Conservation (phyloP, 202 grass and related monocot species). For the Hordeum pubiflorum region DNA sequence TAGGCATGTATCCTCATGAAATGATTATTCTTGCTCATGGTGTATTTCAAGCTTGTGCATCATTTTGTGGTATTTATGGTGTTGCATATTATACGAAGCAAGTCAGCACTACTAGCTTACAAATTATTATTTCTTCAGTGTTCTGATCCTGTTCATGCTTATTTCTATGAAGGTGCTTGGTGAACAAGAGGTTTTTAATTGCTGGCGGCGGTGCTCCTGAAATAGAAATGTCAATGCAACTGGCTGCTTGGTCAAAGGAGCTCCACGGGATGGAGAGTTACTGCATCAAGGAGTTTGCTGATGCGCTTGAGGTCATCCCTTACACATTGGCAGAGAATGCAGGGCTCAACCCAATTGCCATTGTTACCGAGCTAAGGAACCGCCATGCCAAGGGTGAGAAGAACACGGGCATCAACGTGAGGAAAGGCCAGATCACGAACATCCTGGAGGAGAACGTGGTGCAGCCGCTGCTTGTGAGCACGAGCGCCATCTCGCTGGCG, state of each 20-base stretch:
- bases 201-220: constrained; percentile 87
- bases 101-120: not conserved
- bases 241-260: constrained; percentile 71
- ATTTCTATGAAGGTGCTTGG: constrained; percentile 55
- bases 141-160: not conserved
- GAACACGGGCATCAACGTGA: constrained; percentile 76
- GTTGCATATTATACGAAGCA: not conserved
- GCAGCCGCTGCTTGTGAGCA: constrained; percentile 75
- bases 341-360: constrained; percentile 63
- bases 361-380: constrained; percentile 76
- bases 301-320: constrained; percentile 80
- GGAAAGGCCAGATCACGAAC: constrained; percentile 81
- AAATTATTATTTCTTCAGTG: no score
- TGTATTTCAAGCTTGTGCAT: not conserved
- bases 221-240: constrained; percentile 85
- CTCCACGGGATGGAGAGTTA: constrained; percentile 90
- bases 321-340: constrained; percentile 87
- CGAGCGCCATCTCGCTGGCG: constrained; percentile 61
- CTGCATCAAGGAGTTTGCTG: constrained; percentile 85
- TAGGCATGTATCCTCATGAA: not conserved
- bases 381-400: constrained; percentile 68
- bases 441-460: constrained; percentile 80
- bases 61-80: not conserved
- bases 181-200: constrained; percentile 84
- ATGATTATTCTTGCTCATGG: not conserved